A percentile compares a stretch with the other conserved stretches of the same genome.
These are phyloP conservation scores for Durio zibethinus DNA, from an alignment of 345 rosid species.

Conservation along the genomic window DNA sequence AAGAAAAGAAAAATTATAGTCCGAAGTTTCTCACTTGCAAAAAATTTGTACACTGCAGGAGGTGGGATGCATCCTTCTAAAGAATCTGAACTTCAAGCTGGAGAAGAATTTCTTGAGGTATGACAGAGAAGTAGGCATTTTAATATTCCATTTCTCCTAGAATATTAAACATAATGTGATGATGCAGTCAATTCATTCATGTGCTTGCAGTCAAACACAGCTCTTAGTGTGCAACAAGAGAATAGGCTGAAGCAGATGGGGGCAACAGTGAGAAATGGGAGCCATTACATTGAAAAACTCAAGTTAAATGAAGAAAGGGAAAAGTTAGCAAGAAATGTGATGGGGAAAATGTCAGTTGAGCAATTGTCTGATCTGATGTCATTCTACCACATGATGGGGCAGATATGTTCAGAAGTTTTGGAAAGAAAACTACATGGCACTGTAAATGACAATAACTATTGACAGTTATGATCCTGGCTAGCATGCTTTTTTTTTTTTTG, in stretches of 20 bases:
- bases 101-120: conserved; percentile 49
- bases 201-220: conserved; percentile 37
- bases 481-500: too few relatives aligned
- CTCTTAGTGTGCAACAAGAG: conserved; percentile 53
- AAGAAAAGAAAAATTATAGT: conserved; percentile 31
- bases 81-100: conserved; percentile 35
- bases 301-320: conserved; percentile 46
- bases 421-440: conserved; percentile 44
- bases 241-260: conserved; percentile 67
- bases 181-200: too few relatives aligned
- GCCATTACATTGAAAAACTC: conserved; percentile 36
- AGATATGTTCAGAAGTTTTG: conserved; percentile 47
- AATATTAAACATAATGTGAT: too few relatives aligned
- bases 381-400: conserved; percentile 50
- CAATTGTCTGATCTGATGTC: conserved; percentile 39
- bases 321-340: conserved; percentile 29
- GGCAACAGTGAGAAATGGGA: conserved; percentile 68
- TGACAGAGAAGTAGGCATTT: too few relatives aligned
- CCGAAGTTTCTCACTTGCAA: conserved; percentile 48
- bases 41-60: conserved; percentile 23
- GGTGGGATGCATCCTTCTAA: conserved; percentile 18
- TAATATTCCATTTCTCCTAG: too few relatives aligned
- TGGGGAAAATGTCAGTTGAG: conserved; percentile 44
- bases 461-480: too few relatives aligned
- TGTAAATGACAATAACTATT: too few relatives aligned